phyloP scores from a whole-genome alignment of 768 basidiomycete species.

The Tephrocybe rancida region DNA sequence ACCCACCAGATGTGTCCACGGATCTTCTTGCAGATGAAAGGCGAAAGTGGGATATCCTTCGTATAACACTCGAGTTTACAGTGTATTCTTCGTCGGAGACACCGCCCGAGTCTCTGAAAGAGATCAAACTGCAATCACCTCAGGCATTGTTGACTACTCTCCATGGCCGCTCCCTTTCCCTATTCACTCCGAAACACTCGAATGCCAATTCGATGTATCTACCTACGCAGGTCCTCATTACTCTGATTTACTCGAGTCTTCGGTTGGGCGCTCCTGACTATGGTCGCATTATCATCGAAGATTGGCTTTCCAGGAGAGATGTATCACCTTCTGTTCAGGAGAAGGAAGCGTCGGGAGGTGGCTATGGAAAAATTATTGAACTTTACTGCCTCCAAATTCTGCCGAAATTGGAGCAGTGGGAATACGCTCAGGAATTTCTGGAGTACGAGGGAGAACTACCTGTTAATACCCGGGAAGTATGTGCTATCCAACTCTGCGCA shows the following conservation, averaged over 20 bases:
- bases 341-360: conserved; percentile 42
- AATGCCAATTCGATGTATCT: conserved; percentile 54
- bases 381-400: conserved; percentile 75
- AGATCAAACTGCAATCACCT: conserved; percentile 57
- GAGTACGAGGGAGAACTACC: conserved; percentile 71
- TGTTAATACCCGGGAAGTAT: conserved; percentile 52
- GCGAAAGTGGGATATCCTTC: conserved; percentile 86
- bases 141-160: conserved; percentile 57
- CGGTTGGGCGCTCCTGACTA: conserved; percentile 64
- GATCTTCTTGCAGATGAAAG: conserved; percentile 56
- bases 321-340: conserved; percentile 25
- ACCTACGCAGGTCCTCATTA: conserved; percentile 69
- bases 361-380: conserved; percentile 76
- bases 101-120: conserved; percentile 55
- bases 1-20: conserved; percentile 31
- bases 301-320: conserved; percentile 71
- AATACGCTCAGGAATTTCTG: conserved; percentile 76
- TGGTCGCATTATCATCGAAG: conserved; percentile 70
- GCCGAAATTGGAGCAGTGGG: conserved; percentile 77
- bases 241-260: conserved; percentile 69
- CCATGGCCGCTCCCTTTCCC: conserved; percentile 62
- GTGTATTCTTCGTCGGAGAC: conserved; percentile 59
- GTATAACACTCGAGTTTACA: conserved; percentile 81
- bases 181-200: conserved; percentile 62
- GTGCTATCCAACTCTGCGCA: no score